Evolutionary conservation across 768 basidiomycete species (phyloP).

Genomic region (Phallus indusiatus): DNA sequence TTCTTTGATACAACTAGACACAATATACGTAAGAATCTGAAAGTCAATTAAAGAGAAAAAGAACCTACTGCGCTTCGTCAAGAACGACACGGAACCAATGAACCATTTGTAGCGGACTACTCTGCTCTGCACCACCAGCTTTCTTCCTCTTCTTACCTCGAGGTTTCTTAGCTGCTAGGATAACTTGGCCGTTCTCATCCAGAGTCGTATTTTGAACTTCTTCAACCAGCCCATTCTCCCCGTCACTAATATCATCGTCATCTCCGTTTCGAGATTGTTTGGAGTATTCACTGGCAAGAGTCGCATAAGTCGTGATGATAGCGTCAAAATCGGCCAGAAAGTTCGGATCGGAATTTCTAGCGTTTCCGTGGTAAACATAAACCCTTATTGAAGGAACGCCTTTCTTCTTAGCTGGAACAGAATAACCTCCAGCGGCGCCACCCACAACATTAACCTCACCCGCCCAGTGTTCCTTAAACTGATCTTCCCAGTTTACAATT

Average conservation of each 20-base stretch:
- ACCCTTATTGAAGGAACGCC: constrained; percentile 45
- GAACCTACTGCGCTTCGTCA: constrained; percentile 90
- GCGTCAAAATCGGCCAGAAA: constrained; percentile 92
- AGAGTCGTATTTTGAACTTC: constrained; percentile 52
- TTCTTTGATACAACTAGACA: constrained; percentile 87
- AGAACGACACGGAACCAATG: constrained; percentile 95
- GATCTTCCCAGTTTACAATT: constrained; percentile 98
- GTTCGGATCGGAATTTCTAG: constrained; percentile 74
- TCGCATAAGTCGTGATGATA: constrained; percentile 95
- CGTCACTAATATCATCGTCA: constrained; percentile 55
- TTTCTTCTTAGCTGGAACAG: constrained; percentile 17
- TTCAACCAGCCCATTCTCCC: constrained; percentile 42
- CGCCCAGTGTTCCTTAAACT: constrained; percentile 95
- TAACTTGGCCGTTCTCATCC: constrained; percentile 57
- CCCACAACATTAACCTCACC: constrained; percentile 80
- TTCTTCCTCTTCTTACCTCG: constrained; percentile 68
- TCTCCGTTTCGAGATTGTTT: constrained; percentile 69
- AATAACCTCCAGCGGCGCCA: constrained; percentile 25
- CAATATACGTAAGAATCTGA: background rate
- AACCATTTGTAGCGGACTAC: constrained; percentile 84
- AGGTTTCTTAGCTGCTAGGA: constrained; percentile 43
- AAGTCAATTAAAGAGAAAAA: background rate
- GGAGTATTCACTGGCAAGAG: constrained; percentile 89
- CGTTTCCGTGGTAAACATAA: constrained; percentile 93
- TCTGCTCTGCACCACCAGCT: constrained; percentile 37